Evolutionary conservation across 768 basidiomycete genomes (phyloP), one percentile per base, ranked within the genome.

Genomic region (Tulasnella sp.): DNA sequence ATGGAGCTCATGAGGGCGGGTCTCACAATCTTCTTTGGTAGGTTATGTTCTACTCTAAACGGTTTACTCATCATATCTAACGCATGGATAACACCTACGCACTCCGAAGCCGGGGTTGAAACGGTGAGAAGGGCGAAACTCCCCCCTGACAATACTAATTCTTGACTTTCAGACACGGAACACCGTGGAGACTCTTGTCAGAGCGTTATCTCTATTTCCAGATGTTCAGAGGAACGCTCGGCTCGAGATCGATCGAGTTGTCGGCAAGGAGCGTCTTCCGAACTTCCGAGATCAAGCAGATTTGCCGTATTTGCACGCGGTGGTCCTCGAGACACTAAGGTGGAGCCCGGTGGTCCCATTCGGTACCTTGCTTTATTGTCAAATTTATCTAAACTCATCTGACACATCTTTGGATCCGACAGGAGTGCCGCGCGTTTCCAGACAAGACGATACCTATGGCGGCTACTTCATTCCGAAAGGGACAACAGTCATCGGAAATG

Each of bases 201-300:
- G 26, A 11, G 62, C 70, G 4, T 71, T 74, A 69, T 11, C 71
- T 17, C 32, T 62, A 22, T 66, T 71, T 44, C 73, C 73, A 9
- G 59, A 64, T 37, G 73, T 71, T 9, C 73, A 74, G 37, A 11
- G 7, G 39, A 74, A 66, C 34, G 73, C 70, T 1, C 69, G 65
- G 5, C 62, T 5, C 17, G 73, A 74, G 41, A 22, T 74, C 1
- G 73, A 74, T 39, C 62, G 39, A 7, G 69, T 74, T 17, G 41
- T 74, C 17, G 73, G 73, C 4, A 4, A 19, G 2, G 69, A 66
- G 3, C 37, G 70, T 7, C 32, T 64, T 22, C 73, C 73, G 16
- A 66, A 47, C 11, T 63, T 74, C 35, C 69, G 59, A 0, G 68
- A 70, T 35, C 70, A 64, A 19, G 35, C 62, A 14, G 11, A n/a